A percentile compares a stretch with the other conserved stretches of the same genome.
Evolutionary conservation across 1,284 basidiomycete genomes (phyloP).

Genomic region (Macrocystidia cucumis): DNA sequence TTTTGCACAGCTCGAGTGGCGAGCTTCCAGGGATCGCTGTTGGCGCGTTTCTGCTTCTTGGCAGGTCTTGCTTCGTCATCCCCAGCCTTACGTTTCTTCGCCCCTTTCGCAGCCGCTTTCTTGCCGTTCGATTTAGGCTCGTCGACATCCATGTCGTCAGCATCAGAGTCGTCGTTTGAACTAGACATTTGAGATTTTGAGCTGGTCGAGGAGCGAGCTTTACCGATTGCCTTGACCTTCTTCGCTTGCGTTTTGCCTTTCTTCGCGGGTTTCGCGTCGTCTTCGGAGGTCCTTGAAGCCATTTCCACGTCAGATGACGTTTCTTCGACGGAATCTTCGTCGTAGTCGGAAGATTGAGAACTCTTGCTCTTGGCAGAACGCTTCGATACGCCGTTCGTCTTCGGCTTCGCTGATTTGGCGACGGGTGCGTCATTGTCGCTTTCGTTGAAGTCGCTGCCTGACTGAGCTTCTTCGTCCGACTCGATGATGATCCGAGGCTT

Average conservation of each 20-base stretch:
- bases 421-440: background rate
- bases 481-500: constrained; percentile 37
- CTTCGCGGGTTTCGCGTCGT: constrained; percentile 12
- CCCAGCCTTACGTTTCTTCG: constrained; percentile 39
- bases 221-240: constrained; percentile 11
- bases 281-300: constrained; percentile 13
- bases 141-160: constrained; percentile 53
- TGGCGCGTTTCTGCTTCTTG: constrained; percentile 61
- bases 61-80: constrained; percentile 38
- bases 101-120: too few species aligned
- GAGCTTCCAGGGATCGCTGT: constrained; percentile 79
- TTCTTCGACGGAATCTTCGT: constrained; percentile 26
- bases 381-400: constrained; percentile 12
- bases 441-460: constrained; percentile 11
- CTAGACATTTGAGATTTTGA: constrained; percentile 13
- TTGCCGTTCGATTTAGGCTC: constrained; percentile 32
- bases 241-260: constrained; percentile 17
- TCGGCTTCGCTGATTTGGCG: constrained; percentile 5
- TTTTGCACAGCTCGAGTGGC: constrained; percentile 51
- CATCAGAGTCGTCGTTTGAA: constrained; percentile 38
- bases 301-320: constrained; percentile 18
- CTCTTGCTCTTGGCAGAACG: constrained; percentile 15
- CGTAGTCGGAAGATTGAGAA: constrained; percentile 34
- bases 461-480: constrained; percentile 30
- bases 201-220: constrained; percentile 7